Base-by-base conservation (phyloP, 805 yeast species). In the Metschnikowia gruessii region DNA sequence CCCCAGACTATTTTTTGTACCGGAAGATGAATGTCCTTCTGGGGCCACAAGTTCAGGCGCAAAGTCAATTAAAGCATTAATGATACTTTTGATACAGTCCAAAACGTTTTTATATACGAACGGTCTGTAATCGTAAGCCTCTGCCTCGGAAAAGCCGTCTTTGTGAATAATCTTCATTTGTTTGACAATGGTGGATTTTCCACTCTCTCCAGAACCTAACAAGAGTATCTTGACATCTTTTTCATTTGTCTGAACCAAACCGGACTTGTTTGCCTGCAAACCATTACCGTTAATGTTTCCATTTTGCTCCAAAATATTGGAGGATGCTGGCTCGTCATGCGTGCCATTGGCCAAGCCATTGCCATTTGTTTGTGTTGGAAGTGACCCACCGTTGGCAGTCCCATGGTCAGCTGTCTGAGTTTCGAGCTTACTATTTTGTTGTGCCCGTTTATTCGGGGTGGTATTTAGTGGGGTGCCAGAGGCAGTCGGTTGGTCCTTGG, bases 151-250 rank as follows among this genome's bases (percentile, higher is more conserved):
- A 60, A 81, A 85, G 8, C 91, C 91, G 54, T 80, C 74, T 59
- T 83, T 86, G 60, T 85, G 88, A 41, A 85, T 69, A 48, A 85
- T 85, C 60, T 85, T 85, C 81, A 87, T 87, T 63, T 86, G 95
- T 62, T 85, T 87, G 43, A 87, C 79, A 43, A 86, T 81, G 15
- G 95, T 86, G 7, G 90, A 82, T 60, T 86, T 87, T 4, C 95
- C 95, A 51, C 83, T 75, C 60, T 86, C 95, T 13, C 98, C 99
- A 0, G 97, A 86, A 4, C 99, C 94, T 40, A 86, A 66, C 29
- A 91, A 71, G 31, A 91, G 70, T 39, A 91, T 82, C 62, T 90
- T 90, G 44, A 83, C 81, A 48, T 81, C 87, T 51, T 75, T 62
- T 21, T 54, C 61, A 24, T 45, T 51, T 3, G 52, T 49, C 29